These are phyloP conservation scores for Excoecaria agallocha DNA, from an alignment of 345 rosid species.

Conservation along the genomic window DNA sequence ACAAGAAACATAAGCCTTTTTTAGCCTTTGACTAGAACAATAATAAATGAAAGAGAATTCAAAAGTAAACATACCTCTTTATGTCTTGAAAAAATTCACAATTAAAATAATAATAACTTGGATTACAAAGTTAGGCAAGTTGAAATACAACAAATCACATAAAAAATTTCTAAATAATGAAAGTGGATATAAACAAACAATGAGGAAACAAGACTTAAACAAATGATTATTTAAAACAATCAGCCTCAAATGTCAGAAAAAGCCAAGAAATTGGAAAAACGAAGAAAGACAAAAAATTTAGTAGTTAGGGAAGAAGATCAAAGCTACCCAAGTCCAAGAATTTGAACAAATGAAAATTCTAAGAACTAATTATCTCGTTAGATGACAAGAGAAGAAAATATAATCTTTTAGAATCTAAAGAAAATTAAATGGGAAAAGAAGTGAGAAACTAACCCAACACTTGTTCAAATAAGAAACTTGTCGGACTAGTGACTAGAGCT, in stretches of 20 bases:
- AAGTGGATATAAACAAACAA: constrained; percentile 7
- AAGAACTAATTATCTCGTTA: not conserved
- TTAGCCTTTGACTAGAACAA: constrained; percentile 26
- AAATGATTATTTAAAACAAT: not conserved
- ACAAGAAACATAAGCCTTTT: not conserved
- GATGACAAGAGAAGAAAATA: constrained; percentile 3
- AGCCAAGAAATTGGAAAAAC: too few relatives aligned
- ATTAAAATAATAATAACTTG: not conserved
- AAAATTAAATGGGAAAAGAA: not conserved
- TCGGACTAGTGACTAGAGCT: too few relatives aligned
- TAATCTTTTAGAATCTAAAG: constrained; percentile 23
- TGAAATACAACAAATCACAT: constrained; percentile 28
- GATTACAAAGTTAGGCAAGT: constrained; percentile 35
- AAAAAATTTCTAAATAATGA: constrained; percentile 18
- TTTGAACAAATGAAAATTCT: constrained; percentile 21
- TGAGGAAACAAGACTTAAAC: not conserved
- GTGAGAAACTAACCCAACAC: constrained; percentile 30
- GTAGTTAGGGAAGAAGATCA: constrained; percentile 7
- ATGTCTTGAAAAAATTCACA: constrained; percentile 4
- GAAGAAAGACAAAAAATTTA: constrained; percentile 5
- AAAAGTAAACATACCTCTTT: constrained; percentile 15
- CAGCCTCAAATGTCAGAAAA: constrained; percentile 21
- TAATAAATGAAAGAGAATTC: constrained; percentile 4
- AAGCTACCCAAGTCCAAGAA: constrained; percentile 19
- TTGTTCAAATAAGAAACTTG: constrained; percentile 19